phyloP scores from a whole-genome alignment of 2,329 filamentous ascomycete species.

The Penicillium carneum region DNA sequence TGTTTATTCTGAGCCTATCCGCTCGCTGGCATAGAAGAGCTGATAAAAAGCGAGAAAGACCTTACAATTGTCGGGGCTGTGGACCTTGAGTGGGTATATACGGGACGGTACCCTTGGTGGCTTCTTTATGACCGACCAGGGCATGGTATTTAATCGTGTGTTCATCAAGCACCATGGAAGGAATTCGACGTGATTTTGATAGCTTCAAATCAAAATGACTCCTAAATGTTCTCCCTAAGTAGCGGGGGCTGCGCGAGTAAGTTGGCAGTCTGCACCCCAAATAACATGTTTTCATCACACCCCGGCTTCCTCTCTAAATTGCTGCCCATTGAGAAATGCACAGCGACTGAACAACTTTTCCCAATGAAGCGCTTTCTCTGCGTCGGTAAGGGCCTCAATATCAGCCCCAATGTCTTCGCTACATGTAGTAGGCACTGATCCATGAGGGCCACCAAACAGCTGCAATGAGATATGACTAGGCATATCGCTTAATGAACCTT shows the following conservation, averaged over 20 bases:
- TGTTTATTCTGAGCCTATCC: slow-evolving; percentile 25
- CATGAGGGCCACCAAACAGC: background rate
- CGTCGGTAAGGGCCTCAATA: background rate
- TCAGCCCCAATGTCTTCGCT: background rate
- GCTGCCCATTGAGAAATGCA: background rate
- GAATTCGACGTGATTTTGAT: too few relatives aligned
- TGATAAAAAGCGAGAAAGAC: slow-evolving; percentile 11
- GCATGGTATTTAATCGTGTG: too few relatives aligned
- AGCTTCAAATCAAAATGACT: too few relatives aligned
- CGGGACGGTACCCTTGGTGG: too few relatives aligned
- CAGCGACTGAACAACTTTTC: background rate
- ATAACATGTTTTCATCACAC: background rate
- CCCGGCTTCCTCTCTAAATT: background rate
- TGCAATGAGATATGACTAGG: background rate
- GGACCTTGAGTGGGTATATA: too few relatives aligned
- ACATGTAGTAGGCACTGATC: background rate
- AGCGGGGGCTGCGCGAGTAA: too few relatives aligned
- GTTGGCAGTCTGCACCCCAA: too few relatives aligned
- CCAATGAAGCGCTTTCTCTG: background rate
- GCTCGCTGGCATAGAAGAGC: slow-evolving; percentile 44
- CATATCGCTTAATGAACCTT: background rate
- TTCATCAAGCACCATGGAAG: too few relatives aligned
- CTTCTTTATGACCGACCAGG: too few relatives aligned
- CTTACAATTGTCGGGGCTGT: too few relatives aligned
- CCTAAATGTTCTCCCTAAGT: too few relatives aligned